phyloP scores from a whole-genome alignment of 2,329 filamentous ascomycete species.

The Fusarium poae region DNA sequence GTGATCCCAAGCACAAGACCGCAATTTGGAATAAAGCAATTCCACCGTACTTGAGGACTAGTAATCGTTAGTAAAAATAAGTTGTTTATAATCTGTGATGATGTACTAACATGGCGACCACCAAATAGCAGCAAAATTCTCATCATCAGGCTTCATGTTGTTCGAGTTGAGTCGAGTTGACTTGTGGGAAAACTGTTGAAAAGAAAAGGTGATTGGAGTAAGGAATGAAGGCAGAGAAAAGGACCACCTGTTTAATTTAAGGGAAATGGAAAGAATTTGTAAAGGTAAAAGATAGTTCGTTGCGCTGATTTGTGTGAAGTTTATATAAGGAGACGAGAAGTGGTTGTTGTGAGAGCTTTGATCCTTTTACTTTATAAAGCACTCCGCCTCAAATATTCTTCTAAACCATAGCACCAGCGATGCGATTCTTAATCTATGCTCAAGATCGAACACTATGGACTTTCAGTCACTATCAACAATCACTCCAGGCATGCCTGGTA shows the following conservation, averaged over 20 bases:
- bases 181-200: neutral
- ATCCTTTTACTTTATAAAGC: neutral
- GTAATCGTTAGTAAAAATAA: neutral
- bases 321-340: neutral
- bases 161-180: neutral
- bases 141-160: neutral
- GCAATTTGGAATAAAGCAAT: neutral
- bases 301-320: neutral
- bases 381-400: neutral
- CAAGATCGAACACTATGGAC: neutral
- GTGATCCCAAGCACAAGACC: neutral
- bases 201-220: neutral
- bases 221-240: too few species aligned
- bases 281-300: neutral
- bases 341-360: neutral
- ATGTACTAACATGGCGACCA: neutral
- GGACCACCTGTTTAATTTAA: neutral
- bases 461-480: neutral
- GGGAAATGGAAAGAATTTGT: neutral
- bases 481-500: neutral
- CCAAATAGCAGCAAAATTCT: neutral
- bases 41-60: neutral
- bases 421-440: neutral
- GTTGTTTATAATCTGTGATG: neutral
- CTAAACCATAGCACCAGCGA: rapidly evolving